Conservation (phyloP, 805 yeast species). For the Teunomyces funiuensis region DNA sequence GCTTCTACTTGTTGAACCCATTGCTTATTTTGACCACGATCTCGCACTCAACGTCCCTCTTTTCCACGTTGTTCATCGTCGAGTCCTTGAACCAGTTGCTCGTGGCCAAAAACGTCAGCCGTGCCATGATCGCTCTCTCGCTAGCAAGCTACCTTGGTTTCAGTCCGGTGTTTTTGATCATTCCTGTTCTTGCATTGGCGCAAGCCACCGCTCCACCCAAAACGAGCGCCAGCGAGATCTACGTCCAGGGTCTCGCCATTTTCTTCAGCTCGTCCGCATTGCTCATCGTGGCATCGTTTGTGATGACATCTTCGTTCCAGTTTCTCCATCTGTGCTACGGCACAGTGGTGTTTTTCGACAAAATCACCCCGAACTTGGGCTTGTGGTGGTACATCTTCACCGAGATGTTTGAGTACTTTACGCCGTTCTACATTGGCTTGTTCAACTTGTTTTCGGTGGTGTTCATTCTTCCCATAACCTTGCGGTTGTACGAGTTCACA, state of each 20-base stretch:
- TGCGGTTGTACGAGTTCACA: slow-evolving; percentile 50
- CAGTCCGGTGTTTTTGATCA: slow-evolving; percentile 58
- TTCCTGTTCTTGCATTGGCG: slow-evolving; percentile 53
- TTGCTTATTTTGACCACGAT: slow-evolving; percentile 65
- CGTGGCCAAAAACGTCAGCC: slow-evolving; percentile 32
- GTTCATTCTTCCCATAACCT: slow-evolving; percentile 70
- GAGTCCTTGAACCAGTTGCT: slow-evolving; percentile 47
- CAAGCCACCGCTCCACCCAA: slow-evolving; percentile 14
- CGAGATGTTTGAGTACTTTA: slow-evolving; percentile 89
- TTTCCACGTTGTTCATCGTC: slow-evolving; percentile 60
- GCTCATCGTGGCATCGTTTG: slow-evolving; percentile 26
- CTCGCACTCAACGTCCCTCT: slow-evolving; percentile 63
- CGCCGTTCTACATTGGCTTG: slow-evolving; percentile 76
- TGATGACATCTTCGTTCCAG: slow-evolving; percentile 25
- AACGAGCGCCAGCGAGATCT: slow-evolving; percentile 3
- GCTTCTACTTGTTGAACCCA: slow-evolving; percentile 79
- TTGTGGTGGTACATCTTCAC: slow-evolving; percentile 99
- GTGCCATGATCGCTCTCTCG: slow-evolving; percentile 55
- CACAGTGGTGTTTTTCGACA: slow-evolving; percentile 56
- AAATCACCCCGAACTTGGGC: slow-evolving; percentile 87
- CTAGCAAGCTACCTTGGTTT: slow-evolving; percentile 63
- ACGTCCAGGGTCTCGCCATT: slow-evolving; percentile 9
- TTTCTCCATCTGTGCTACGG: slow-evolving; percentile 48
- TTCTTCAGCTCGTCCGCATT: slow-evolving; percentile 17
- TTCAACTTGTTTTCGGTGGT: slow-evolving; percentile 74